A percentile compares a stretch with the other conserved stretches of the same genome.
Evolutionary conservation across 352 stramenopile genomes (phyloP).

Genomic region (Pelagophyceae sp.): DNA sequence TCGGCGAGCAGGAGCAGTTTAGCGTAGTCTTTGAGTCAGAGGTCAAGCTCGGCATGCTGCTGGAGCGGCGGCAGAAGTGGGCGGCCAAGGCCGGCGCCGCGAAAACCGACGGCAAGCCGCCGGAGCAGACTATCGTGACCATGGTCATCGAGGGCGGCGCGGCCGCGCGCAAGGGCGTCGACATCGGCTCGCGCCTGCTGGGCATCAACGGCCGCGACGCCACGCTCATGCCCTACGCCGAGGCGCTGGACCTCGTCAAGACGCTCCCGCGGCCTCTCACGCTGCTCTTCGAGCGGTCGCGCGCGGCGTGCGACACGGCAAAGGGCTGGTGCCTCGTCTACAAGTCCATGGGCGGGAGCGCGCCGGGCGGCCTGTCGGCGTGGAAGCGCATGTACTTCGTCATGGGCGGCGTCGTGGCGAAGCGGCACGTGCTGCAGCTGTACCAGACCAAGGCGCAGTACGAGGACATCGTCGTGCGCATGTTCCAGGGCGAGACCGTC

Average conservation of each 20-base stretch:
- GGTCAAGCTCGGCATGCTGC: slow-evolving; percentile 18
- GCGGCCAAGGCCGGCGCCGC: not conserved
- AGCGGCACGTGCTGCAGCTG: slow-evolving; percentile 18
- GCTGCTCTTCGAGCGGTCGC: slow-evolving; percentile 5
- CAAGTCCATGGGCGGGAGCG: not conserved
- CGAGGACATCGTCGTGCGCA: slow-evolving; percentile 20
- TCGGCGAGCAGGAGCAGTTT: not conserved
- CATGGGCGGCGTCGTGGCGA: slow-evolving; percentile 5
- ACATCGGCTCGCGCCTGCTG: slow-evolving; percentile 1
- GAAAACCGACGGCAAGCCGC: not conserved
- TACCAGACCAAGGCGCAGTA: slow-evolving; percentile 16
- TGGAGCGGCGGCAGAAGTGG: not conserved
- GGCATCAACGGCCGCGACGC: not conserved
- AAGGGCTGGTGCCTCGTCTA: slow-evolving; percentile 13
- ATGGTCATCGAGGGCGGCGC: slow-evolving; percentile 20
- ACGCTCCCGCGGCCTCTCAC: not conserved
- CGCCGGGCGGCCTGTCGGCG: not conserved
- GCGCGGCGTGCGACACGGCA: not conserved
- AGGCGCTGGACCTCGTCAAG: not conserved
- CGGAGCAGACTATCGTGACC: slow-evolving; percentile 7
- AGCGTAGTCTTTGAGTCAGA: slow-evolving; percentile 2
- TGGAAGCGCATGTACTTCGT: slow-evolving; percentile 18
- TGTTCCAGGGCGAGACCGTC: slow-evolving; percentile 8
- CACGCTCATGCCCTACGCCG: not conserved
- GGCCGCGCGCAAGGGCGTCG: not conserved